Conservation (phyloP, 345 rosid species). For the Boechera retrofracta region DNA sequence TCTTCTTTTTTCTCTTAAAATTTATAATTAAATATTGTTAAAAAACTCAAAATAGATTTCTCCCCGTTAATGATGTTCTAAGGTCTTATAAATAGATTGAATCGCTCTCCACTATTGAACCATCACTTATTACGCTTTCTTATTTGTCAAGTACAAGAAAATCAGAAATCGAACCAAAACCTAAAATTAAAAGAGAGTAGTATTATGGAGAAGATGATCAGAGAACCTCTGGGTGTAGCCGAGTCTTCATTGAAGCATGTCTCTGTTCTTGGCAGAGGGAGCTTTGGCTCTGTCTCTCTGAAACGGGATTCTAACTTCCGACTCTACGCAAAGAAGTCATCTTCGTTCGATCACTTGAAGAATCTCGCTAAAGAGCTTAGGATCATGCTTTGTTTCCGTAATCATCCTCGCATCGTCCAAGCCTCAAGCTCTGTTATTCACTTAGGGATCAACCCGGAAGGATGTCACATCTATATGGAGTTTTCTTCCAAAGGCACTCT, state of each 20-base stretch:
- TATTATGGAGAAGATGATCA: not conserved
- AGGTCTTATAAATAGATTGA: too few species aligned
- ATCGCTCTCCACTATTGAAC: too few species aligned
- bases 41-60: too few species aligned
- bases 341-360: not conserved
- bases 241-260: not conserved
- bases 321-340: not conserved
- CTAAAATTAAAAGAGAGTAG: not conserved
- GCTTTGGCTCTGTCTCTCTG: slow-evolving; percentile 8
- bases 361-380: not conserved
- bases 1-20: too few species aligned
- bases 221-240: not conserved
- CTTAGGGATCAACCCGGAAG: not conserved
- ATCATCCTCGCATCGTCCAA: slow-evolving; percentile 27
- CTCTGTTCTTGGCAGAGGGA: slow-evolving; percentile 17
- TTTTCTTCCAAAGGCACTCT: slow-evolving; percentile 26
- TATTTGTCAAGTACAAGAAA: not conserved
- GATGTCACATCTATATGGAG: slow-evolving; percentile 24
- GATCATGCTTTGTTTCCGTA: slow-evolving; percentile 9
- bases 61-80: too few species aligned
- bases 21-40: too few species aligned
- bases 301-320: not conserved
- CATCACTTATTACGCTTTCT: not conserved
- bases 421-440: not conserved
- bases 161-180: not conserved